A percentile compares a stretch with the other conserved stretches of the same genome.
phyloP scores from a whole-genome alignment of 768 basidiomycete genomes.

The Suillus lakei region DNA sequence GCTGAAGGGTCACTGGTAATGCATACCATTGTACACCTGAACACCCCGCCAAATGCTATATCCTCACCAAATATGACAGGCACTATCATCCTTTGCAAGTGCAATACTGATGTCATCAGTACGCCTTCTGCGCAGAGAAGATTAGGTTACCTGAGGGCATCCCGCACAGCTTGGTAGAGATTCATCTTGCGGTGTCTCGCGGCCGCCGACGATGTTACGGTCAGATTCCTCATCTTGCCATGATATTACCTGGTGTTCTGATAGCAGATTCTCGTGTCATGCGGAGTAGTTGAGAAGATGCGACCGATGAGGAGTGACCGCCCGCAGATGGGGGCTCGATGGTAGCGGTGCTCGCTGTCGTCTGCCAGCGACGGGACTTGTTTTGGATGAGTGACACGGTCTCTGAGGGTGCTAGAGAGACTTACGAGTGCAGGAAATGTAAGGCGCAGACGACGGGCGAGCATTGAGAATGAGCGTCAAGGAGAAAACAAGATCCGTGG shows the following conservation, averaged over 20 bases:
- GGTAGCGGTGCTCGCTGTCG: conserved; percentile 38
- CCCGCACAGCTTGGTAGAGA: conserved; percentile 88
- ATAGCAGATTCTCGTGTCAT: conserved; percentile 72
- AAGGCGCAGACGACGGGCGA: conserved; percentile 20
- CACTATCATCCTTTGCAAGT: conserved; percentile 80
- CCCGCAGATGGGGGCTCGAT: conserved; percentile 76
- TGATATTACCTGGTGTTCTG: conserved; percentile 69
- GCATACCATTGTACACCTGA: conserved; percentile 87
- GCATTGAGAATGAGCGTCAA: conserved; percentile 23
- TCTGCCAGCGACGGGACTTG: conserved; percentile 51
- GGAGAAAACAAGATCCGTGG: conserved; percentile 33
- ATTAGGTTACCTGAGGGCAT: conserved; percentile 74
- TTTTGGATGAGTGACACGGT: neutral
- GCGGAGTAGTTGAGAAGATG: conserved; percentile 67
- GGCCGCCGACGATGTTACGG: conserved; percentile 62
- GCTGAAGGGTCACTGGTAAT: neutral
- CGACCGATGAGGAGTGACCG: conserved; percentile 75
- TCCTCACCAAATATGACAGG: conserved; percentile 92
- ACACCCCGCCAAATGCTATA: conserved; percentile 94
- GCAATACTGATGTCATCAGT: conserved; percentile 62
- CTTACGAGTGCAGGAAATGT: conserved; percentile 25
- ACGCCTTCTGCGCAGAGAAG: neutral
- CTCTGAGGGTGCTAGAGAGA: conserved; percentile 7
- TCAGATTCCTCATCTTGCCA: conserved; percentile 70
- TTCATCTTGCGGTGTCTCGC: conserved; percentile 96